Conservation (phyloP, 176 grass and related monocot species). For the Neostapfia colusana region DNA sequence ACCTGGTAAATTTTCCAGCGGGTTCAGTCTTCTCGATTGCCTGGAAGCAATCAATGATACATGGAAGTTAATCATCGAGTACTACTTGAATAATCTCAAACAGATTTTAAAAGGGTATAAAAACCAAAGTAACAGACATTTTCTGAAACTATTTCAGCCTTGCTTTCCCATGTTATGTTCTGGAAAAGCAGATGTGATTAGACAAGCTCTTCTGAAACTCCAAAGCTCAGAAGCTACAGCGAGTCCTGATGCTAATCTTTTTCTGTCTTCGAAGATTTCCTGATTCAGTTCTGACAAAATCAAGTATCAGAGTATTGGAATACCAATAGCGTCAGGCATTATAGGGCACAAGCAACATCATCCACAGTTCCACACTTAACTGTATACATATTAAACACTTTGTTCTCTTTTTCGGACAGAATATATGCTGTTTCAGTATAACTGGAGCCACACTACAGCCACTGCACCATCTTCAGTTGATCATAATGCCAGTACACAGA, state of each 20-base stretch:
- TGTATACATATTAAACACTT: background rate
- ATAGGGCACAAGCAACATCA: background rate
- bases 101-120: background rate
- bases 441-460: background rate
- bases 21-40: background rate
- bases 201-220: background rate
- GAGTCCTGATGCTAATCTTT: background rate
- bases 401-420: background rate
- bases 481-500: slow-evolving; percentile 1
- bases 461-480: background rate
- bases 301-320: background rate
- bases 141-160: background rate
- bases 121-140: background rate
- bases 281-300: background rate
- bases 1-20: slow-evolving; percentile 1
- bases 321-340: background rate
- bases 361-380: background rate
- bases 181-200: background rate
- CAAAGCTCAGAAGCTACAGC: background rate
- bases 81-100: background rate
- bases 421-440: background rate
- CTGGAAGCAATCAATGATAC: background rate
- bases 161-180: background rate
- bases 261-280: background rate
- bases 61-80: background rate